A percentile compares a stretch with the other conserved stretches of the same genome.
phyloP scores from a whole-genome alignment of 805 yeast species.

The Grigorovia jiainica region DNA sequence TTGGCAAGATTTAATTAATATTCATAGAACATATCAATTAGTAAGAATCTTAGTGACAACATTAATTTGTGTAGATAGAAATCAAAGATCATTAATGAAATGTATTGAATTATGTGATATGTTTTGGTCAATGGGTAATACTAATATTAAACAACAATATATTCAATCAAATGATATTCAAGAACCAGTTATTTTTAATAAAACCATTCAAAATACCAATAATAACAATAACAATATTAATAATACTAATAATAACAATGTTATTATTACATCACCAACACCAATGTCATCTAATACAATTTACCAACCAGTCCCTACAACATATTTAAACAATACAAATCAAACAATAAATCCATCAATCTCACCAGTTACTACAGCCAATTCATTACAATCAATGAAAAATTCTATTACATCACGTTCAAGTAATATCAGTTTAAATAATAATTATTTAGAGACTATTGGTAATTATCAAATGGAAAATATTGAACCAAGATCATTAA shows the following conservation, averaged over 20 bases:
- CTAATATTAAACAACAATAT: not conserved
- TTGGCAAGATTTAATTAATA: slow-evolving; percentile 12
- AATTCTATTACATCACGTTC: not conserved
- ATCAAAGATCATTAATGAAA: slow-evolving; percentile 8
- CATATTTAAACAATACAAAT: not conserved
- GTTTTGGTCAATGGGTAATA: slow-evolving; percentile 6
- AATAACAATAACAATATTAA: not conserved
- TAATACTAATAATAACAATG: not conserved
- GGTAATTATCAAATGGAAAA: not conserved
- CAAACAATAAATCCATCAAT: not conserved
- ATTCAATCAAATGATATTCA: not conserved
- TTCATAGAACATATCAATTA: slow-evolving; percentile 7
- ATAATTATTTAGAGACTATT: not conserved
- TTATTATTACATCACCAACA: not conserved
- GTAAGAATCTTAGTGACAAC: slow-evolving; percentile 12
- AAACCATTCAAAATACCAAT: not conserved
- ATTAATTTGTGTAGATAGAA: slow-evolving; percentile 7
- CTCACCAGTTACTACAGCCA: not conserved
- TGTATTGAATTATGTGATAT: slow-evolving; percentile 6
- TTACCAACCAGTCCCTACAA: not conserved
- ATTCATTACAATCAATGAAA: not conserved
- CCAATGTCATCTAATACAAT: not conserved
- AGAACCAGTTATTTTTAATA: not conserved
- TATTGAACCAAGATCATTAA: not conserved
- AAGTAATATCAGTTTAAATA: not conserved